Evolutionary conservation across 768 basidiomycete genomes (phyloP), one percentile per base, ranked within the genome.

Genomic region (Pisolithus sp.): DNA sequence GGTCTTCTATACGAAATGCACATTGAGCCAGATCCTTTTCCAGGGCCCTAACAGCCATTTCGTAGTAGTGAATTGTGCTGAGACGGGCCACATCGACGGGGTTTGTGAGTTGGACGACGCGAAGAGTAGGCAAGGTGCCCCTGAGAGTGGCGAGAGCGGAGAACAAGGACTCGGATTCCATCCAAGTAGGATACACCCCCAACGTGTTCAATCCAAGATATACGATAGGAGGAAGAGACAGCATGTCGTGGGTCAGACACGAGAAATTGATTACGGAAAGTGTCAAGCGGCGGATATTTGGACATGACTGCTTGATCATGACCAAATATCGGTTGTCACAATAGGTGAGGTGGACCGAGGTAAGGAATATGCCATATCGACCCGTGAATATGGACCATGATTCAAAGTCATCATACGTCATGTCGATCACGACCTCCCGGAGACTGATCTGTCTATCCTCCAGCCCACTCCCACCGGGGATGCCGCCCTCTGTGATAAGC

Each of bases 81-180:
- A 66, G 48, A 44, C 56, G 56, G 12, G 37, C 41, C 20, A 61
- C 43, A 10, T 58, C 62, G 2, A 20, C 13, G 26, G 47, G 53
- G n/a, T 61, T 45, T 26, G 57, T 24, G 20, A 67, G 55, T 13
- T 57, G 64, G 2, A 66, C 54, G 1, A 59, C 59, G 9, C 38
- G 56, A 43, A 66, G 31, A 17, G 64, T 56, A 7, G 63, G 61
- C 0, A 47, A 34, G 18, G 24, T 55, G n/a, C 53, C 49, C 21
- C n/a, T 36, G 18, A 67, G 26, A 13, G 41, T 37, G 6, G 20
- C 44, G n/a, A 67, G 47, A 31, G 54, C 31, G 7, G 26, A 13
- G 26, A 67, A 59, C 2, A 65, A 34, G 17, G 0, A 7, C 38
- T 30, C 17, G 42, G 56, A 59, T 2, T 55, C 53, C 1, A 5